Evolutionary conservation across 768 basidiomycete genomes (phyloP), one percentile per base, ranked within the genome.

Genomic region (Botryobasidium botryosum): DNA sequence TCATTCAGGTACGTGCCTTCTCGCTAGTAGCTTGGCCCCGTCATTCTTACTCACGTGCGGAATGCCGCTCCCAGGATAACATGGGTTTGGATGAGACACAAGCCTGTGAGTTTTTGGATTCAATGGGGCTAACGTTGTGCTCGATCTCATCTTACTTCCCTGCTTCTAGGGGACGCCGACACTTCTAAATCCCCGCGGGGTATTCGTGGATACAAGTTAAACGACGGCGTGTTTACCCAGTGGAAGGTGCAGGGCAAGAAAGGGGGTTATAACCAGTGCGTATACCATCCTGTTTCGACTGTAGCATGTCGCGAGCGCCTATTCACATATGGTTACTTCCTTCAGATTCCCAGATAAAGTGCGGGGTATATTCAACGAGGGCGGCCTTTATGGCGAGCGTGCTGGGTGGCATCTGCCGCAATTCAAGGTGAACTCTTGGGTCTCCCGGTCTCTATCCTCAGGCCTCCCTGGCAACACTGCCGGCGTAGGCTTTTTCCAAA

Each of bases 401-500:
- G 52, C 64, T 47, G 79, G 79, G 17, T 82, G 79, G 79, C 79
- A 82, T 58, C 67, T 81, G 7, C 79, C 79, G 6, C 74, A 71
- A 10, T 84, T 75, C 59, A 65, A 79, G 46, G 70, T 65, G 6
- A 69, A 73, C 1, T 59, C 58, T 1, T 87, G 84, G 82, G 54
- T 56, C 1, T 44, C 59, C 5, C 70, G 79, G 42, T 65, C 75
- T 21, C 64, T 82, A 31, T 25, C 3, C 24, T 44, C 21, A 21
- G 33, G 40, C 8, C 40, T 42, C 20, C 35, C 35, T 7, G 57
- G 62, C 33, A 62, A 62, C 6, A 49, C 58, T 13, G 72, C 84
- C 4, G 85, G 85, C 13, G 69, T 85, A 21, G 85, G 84, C 5
- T 86, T 87, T 63, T 87, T 85, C 56, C 69, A 79, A 18, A 76